phyloP scores from a whole-genome alignment of 1,284 basidiomycete genomes.

The Ustilago cynodontis region DNA sequence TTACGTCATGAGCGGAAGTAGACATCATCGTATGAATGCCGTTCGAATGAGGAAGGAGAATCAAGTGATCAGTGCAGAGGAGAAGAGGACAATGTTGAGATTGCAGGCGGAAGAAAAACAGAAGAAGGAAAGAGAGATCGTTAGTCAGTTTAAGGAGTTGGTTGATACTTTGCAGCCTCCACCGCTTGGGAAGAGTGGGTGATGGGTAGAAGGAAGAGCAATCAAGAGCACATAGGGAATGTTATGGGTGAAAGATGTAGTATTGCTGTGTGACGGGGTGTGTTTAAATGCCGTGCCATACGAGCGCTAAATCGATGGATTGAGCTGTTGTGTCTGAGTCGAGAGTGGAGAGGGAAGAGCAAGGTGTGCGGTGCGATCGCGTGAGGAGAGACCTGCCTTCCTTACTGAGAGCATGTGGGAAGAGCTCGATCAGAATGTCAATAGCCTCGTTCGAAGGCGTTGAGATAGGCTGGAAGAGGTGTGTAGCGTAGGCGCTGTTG shows the following conservation, averaged over 20 bases:
- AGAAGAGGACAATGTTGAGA: conserved; percentile 92
- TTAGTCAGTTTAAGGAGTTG: conserved; percentile 68
- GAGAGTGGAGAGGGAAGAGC: conserved; percentile 21
- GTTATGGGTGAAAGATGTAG: neutral
- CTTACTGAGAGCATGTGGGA: neutral
- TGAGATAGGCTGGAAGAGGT: conserved; percentile 20
- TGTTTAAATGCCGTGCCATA: conserved; percentile 47
- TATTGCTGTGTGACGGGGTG: neutral
- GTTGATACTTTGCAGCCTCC: conserved; percentile 51
- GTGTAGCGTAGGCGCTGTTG: conserved; percentile 15
- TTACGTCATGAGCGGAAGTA: conserved; percentile 97
- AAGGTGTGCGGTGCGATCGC: conserved; percentile 19
- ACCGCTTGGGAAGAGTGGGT: conserved; percentile 9
- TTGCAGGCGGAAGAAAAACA: conserved; percentile 91
- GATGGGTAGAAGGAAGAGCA: neutral
- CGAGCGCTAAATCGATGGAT: conserved; percentile 24
- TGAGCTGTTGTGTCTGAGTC: conserved; percentile 7
- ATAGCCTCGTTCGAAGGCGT: neutral
- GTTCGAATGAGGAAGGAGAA: conserved; percentile 98
- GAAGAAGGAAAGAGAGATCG: conserved; percentile 80
- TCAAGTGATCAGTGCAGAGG: conserved; percentile 93
- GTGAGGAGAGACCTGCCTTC: neutral
- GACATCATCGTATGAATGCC: conserved; percentile 86
- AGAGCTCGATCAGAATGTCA: neutral
- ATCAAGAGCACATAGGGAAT: neutral